Conservation (phyloP, 1,284 basidiomycete species). For the Prillingera fragicola region DNA sequence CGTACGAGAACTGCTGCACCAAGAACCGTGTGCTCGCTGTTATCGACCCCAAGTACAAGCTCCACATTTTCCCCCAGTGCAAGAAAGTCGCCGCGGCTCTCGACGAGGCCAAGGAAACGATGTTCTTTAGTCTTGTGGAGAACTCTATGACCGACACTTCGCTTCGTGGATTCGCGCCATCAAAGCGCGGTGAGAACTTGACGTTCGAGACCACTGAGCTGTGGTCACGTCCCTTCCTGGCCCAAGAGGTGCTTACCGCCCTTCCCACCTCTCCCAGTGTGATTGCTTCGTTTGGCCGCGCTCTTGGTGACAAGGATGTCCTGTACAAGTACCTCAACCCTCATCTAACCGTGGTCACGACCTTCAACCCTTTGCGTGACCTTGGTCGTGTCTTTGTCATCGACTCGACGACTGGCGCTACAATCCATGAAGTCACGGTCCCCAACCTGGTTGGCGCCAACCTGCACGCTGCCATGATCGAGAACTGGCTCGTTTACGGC, state of each 20-base stretch:
- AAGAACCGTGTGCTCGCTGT: conserved; percentile 38
- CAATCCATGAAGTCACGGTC: conserved; percentile 59
- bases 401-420: conserved; percentile 69
- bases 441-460: conserved; percentile 43
- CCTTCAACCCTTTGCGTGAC: conserved; percentile 46
- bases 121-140: conserved; percentile 30
- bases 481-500: conserved; percentile 91
- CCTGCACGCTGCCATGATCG: conserved; percentile 63
- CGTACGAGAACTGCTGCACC: conserved; percentile 41
- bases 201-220: conserved; percentile 13
- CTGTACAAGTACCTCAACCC: conserved; percentile 94
- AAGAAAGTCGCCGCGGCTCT: conserved; percentile 7
- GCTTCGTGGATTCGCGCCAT: conserved; percentile 13
- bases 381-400: conserved; percentile 64
- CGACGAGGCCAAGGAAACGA: conserved; percentile 5
- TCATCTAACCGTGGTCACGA: conserved; percentile 64
- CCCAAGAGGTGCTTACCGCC: conserved; percentile 51
- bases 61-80: conserved; percentile 45
- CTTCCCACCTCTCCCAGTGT: conserved; percentile 47
- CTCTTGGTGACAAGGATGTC: conserved; percentile 78
- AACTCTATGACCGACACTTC: conserved; percentile 13
- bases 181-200: conserved; percentile 4
- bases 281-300: conserved; percentile 73
- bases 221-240: conserved; percentile 62
- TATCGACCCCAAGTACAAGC: conserved; percentile 25